Evolutionary conservation across 805 yeast genomes (phyloP), one percentile per base, ranked within the genome.

Genomic region (Kuraishia piskuri): DNA sequence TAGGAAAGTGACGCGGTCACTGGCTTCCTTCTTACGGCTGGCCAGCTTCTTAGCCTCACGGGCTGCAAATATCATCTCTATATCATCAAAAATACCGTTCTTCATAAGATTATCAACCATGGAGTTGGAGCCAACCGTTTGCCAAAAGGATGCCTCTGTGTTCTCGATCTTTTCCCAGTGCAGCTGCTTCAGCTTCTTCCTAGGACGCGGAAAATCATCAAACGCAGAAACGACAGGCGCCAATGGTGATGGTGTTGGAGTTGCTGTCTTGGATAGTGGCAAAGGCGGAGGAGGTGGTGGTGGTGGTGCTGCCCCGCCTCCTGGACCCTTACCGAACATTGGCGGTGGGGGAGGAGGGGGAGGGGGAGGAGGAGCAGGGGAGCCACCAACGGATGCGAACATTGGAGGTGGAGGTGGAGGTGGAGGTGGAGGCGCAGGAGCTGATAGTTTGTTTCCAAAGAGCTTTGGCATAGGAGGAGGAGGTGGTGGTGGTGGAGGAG

Each of bases 81-180:
- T 84, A 61, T 90, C 95, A 46, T 80, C 80, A 55, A 91, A 78
- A 10, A 92, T 83, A 55, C 99, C 99, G 56, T 80, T 82, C 55
- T 84, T 85, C 51, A 78, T 72, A 50, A 92, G 72, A 56, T 82
- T 82, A 55, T 82, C 86, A 1, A 86, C 80, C 46, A 82, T 69
- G 21, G 74, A 75, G 2, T 76, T 78, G 22, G 85, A 82, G 45
- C 84, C 80, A 31, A 82, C 75, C 24, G 79, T 77, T 20, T 82
- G 78, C 98, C 99, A 92, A 55, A 94, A 86, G 0, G 98, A 91
- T 48, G 84, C 80, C 52, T 84, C 87, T 21, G 94, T 86, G 55
- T 83, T 78, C 36, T 92, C 96, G 44, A 95, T 76, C 63, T 88
- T 89, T 60, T 92, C 97, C 98, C 98, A 95, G 66, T 94, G 99